Percentiles rank a stretch among this genome's conserved stretches.
phyloP scores from a whole-genome alignment of 176 grass and related monocot genomes.

The Triticum dicoccoides region DNA sequence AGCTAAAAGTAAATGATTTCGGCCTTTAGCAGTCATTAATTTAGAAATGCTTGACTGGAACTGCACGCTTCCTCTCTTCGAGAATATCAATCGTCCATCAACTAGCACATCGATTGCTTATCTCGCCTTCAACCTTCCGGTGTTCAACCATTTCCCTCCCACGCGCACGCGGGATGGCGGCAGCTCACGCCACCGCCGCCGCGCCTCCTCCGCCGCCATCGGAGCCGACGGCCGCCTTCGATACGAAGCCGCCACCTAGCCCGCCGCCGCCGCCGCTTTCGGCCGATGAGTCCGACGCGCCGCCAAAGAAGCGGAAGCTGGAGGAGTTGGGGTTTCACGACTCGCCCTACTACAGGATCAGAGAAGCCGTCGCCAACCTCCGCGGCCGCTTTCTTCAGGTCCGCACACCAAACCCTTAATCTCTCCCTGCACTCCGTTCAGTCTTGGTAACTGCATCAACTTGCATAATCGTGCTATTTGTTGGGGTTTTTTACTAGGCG shows the following conservation, averaged over 20 bases:
- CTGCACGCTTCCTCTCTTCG: background rate
- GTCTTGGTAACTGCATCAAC: background rate
- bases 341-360: slow-evolving; percentile 47
- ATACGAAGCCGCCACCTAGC: background rate
- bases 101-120: background rate
- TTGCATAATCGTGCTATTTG: background rate
- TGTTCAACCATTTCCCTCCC: background rate
- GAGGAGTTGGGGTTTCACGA: slow-evolving; percentile 40
- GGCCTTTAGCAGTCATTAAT: too few relatives aligned
- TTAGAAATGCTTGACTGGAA: background rate
- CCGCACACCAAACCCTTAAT: slow-evolving; percentile 21
- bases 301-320: slow-evolving; percentile 26
- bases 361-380: slow-evolving; percentile 34
- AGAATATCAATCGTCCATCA: background rate
- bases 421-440: background rate
- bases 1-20: too few relatives aligned
- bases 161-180: background rate
- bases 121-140: background rate
- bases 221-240: background rate
- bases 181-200: background rate
- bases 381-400: slow-evolving; percentile 47
- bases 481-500: background rate
- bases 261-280: background rate
- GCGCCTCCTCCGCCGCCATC: background rate
- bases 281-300: background rate